Evolutionary conservation across 225 moss, liverwort and hornwort species (phyloP), one percentile per base, ranked within the genome.

Genomic region (Pseudisothecium myosuroides): DNA sequence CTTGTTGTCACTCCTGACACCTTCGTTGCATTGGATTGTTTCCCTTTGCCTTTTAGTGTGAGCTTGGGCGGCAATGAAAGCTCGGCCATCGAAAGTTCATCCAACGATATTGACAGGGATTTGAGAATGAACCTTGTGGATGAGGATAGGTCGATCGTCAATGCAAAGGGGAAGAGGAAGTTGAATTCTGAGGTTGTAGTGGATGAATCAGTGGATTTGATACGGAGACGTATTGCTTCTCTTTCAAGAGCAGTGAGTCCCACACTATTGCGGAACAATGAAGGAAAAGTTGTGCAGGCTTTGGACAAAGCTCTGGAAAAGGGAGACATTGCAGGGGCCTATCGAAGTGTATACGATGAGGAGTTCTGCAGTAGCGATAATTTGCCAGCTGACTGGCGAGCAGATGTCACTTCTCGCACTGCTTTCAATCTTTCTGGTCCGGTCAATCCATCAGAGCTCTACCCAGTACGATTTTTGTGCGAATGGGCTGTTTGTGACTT

Each of bases 401-500:
- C 96, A 82, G 96, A 96, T 91, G 92, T 97, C 73, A 91, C 92
- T 58, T 97, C 94, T 75, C 92, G 96, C 88, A 95, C 97, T 87
- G 95, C 95, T 74, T 96, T 95, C 64, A 96, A 96, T 89, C 92
- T 96, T 56, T 91, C 95, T 85, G 94, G 95, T 83, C 95, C 96
- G 88, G 95, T 97, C 87, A 94, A 96, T 88, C 96, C 96, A 41
- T 95, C 96, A 55, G 96, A 99, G 90, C 95, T 99, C 60, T 97
- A 95, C 88, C 95, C 95, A 79, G 94, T 99, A 82, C 91, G 94
- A 55, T 96, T 97, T 89, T 91, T 99, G 84, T 99, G 99, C 91
- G 99, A 99, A 92, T 99, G 99, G 99, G 99, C 99, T 81, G 97
- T 97, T 76, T 97, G 96, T 94, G 97, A 97, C 87, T 97, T 96